These are phyloP conservation scores for Mycena rosella DNA, from an alignment of 768 basidiomycete species.

Conservation along the genomic window DNA sequence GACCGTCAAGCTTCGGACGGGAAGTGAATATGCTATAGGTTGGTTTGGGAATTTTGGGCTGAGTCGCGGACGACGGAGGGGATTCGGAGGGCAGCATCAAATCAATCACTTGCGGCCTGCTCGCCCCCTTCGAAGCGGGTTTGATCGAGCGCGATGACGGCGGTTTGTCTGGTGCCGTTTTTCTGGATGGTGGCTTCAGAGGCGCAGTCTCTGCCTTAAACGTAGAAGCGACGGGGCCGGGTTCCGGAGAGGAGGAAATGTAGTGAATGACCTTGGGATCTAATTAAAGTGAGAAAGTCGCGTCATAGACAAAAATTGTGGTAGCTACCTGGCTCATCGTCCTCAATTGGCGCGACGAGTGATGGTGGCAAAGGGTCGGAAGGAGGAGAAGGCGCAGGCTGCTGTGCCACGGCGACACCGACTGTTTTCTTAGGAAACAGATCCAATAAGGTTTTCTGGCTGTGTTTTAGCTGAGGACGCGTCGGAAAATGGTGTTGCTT, in stretches of 20 bases:
- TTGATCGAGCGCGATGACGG: conserved; percentile 11
- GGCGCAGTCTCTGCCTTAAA: conserved; percentile 5
- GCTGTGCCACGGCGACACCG: not conserved
- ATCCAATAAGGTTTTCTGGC: conserved; percentile 59
- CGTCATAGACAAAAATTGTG: not conserved
- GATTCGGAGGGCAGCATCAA: conserved; percentile 43
- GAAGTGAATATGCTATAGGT: conserved; percentile 21
- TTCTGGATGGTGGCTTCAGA: conserved; percentile 14
- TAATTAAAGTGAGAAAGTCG: conserved; percentile 8
- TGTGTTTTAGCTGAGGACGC: conserved; percentile 15
- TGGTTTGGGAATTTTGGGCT: conserved; percentile 18
- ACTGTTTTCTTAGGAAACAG: conserved; percentile 46
- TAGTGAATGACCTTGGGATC: not conserved
- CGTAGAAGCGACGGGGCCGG: conserved; percentile 17
- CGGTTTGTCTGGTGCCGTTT: conserved; percentile 9
- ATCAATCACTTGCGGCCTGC: conserved; percentile 56
- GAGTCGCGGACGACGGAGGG: not conserved
- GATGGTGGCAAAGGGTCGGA: not conserved
- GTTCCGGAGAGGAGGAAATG: not conserved
- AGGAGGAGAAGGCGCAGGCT: not conserved
- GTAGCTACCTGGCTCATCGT: conserved; percentile 1
- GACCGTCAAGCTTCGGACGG: conserved; percentile 14
- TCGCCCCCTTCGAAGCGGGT: conserved; percentile 35
- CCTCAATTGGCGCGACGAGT: not conserved
- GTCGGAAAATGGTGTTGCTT: conserved; percentile 12